phyloP scores from a whole-genome alignment of 2,329 filamentous ascomycete genomes.

The Cucurbitaria berberidis region DNA sequence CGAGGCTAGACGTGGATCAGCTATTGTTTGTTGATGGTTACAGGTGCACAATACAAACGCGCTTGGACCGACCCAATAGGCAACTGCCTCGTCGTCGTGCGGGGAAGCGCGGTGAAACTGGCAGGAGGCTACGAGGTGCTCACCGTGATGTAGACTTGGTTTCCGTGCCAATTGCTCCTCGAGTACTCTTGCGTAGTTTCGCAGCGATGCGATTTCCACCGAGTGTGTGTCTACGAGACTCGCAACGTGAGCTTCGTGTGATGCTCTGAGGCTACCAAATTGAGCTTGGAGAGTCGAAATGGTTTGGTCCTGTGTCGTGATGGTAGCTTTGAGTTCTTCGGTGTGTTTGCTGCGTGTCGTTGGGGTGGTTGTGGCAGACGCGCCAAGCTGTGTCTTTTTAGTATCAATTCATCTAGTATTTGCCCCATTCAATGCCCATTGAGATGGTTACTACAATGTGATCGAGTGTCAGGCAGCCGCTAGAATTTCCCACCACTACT shows the following conservation, averaged over 20 bases:
- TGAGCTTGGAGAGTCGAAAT: constrained; percentile 45
- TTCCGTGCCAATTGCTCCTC: constrained; percentile 44
- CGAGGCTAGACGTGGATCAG: constrained; percentile 31
- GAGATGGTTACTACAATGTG: background rate
- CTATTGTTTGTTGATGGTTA: constrained; percentile 16
- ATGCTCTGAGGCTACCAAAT: constrained; percentile 43
- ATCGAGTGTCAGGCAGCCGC: background rate
- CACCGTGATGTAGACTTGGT: constrained; percentile 39
- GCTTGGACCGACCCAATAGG: background rate
- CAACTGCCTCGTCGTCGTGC: background rate
- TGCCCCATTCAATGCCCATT: background rate
- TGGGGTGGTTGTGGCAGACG: constrained; percentile 19
- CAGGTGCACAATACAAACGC: constrained; percentile 7
- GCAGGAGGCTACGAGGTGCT: constrained; percentile 7
- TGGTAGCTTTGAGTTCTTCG: constrained; percentile 38
- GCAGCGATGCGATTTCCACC: constrained; percentile 49
- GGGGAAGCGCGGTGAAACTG: constrained; percentile 4
- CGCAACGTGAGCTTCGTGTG: constrained; percentile 49
- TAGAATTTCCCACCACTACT: constrained; percentile 1
- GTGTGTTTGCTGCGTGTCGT: constrained; percentile 24
- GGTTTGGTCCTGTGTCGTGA: constrained; percentile 39
- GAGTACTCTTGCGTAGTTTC: constrained; percentile 47
- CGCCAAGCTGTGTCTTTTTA: constrained; percentile 27
- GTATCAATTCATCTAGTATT: constrained; percentile 1
- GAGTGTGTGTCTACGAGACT: constrained; percentile 49